phyloP scores from a whole-genome alignment of 2,329 filamentous ascomycete genomes.

The Aspergillus sp. region DNA sequence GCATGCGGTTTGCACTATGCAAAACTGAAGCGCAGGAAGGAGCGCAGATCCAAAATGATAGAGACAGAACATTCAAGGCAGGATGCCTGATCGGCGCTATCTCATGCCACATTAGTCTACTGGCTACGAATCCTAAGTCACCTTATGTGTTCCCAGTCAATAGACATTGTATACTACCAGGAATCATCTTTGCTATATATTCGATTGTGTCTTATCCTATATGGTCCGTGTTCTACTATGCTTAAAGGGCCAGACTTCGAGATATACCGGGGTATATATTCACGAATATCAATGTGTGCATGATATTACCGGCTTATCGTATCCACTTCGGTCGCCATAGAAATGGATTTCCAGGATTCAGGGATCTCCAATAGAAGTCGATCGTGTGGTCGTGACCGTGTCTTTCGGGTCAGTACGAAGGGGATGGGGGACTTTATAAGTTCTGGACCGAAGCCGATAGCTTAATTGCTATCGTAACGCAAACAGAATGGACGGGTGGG shows the following conservation, averaged over 20 bases:
- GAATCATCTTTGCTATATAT: background rate
- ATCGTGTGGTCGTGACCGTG: background rate
- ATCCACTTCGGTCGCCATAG: background rate
- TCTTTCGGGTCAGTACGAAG: background rate
- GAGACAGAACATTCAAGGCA: background rate
- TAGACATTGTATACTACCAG: background rate
- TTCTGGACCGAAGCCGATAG: too few species aligned
- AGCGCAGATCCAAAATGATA: background rate
- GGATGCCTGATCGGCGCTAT: background rate
- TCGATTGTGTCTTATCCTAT: background rate
- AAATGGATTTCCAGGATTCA: background rate
- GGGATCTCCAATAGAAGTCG: background rate
- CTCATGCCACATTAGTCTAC: background rate
- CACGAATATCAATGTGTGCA: background rate
- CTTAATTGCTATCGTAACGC: too few species aligned
- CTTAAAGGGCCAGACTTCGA: background rate
- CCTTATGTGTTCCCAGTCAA: background rate
- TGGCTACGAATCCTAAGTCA: background rate
- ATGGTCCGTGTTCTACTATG: background rate
- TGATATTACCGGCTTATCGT: background rate
- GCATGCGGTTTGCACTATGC: background rate
- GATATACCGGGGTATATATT: background rate
- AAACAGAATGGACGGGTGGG: too few species aligned
- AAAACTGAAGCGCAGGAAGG: background rate
- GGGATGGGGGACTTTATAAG: background rate